Conservation (phyloP, 768 basidiomycete species). For the Lepiota venenata region DNA sequence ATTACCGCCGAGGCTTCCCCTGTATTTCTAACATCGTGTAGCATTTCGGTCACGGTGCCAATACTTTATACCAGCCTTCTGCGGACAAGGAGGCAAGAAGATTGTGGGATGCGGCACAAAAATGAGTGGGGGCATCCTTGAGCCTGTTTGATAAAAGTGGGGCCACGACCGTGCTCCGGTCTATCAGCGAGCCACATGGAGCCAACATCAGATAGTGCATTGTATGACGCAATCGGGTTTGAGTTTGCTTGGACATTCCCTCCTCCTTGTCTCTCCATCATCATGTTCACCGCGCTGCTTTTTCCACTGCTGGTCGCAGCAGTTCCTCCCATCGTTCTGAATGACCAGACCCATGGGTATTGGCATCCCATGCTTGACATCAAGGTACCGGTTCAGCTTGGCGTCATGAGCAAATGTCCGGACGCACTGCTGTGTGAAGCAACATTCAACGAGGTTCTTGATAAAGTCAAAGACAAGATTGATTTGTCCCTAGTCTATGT, state of each 20-base stretch:
- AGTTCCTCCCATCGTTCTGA: slow-evolving; percentile 5
- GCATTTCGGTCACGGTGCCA: slow-evolving; percentile 78
- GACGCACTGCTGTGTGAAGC: slow-evolving; percentile 83
- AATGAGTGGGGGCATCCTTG: slow-evolving; percentile 9
- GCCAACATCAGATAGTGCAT: slow-evolving; percentile 11
- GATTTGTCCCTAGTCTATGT: slow-evolving; percentile 71
- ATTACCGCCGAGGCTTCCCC: not conserved
- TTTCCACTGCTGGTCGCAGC: slow-evolving; percentile 9
- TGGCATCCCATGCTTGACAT: slow-evolving; percentile 18
- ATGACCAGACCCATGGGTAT: slow-evolving; percentile 10
- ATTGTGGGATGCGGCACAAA: slow-evolving; percentile 28
- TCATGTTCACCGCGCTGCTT: slow-evolving; percentile 7
- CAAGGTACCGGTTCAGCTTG: slow-evolving; percentile 47
- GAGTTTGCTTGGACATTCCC: too few species aligned
- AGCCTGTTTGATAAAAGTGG: not conserved
- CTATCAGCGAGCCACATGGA: too few species aligned
- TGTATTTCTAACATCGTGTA: slow-evolving; percentile 23
- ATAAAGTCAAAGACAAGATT: slow-evolving; percentile 59
- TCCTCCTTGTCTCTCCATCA: not conserved
- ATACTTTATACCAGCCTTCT: slow-evolving; percentile 68
- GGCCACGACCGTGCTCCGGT: too few species aligned
- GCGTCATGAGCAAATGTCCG: slow-evolving; percentile 62
- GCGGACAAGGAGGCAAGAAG: slow-evolving; percentile 50
- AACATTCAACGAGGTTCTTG: slow-evolving; percentile 69
- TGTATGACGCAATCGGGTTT: slow-evolving; percentile 27